These are phyloP conservation scores for Lactarius tabidus DNA, from an alignment of 768 basidiomycete species.

Conservation along the genomic window DNA sequence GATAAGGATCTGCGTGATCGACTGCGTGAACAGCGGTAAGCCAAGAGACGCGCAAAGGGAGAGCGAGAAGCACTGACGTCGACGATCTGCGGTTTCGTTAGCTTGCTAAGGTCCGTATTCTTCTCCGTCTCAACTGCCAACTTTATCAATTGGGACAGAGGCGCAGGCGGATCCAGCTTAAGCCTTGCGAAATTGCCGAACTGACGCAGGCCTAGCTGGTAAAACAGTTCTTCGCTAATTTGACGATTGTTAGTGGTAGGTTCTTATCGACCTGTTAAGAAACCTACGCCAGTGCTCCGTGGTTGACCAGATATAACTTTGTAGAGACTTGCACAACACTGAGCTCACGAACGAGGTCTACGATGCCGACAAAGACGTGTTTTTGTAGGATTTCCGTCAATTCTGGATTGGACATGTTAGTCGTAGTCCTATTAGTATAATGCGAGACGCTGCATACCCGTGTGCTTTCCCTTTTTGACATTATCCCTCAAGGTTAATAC, in stretches of 20 bases:
- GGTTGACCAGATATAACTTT: slow-evolving; percentile 86
- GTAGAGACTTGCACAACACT: slow-evolving; percentile 86
- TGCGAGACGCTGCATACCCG: slow-evolving; percentile 42
- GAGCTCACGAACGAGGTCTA: slow-evolving; percentile 67
- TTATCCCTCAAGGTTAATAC: slow-evolving; percentile 60
- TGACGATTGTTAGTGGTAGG: neutral
- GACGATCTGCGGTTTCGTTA: slow-evolving; percentile 60
- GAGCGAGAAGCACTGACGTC: slow-evolving; percentile 47
- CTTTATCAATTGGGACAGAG: slow-evolving; percentile 61
- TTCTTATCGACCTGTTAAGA: neutral
- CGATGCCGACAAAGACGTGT: slow-evolving; percentile 90
- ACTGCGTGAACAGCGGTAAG: slow-evolving; percentile 37
- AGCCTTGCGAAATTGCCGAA: slow-evolving; percentile 79
- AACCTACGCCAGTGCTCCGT: slow-evolving; percentile 76
- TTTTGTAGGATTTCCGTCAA: slow-evolving; percentile 79
- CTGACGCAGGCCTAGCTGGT: slow-evolving; percentile 87
- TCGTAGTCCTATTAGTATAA: neutral
- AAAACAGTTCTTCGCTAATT: slow-evolving; percentile 86
- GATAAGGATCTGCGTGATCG: slow-evolving; percentile 58
- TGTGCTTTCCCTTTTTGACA: slow-evolving; percentile 58
- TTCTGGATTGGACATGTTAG: slow-evolving; percentile 42
- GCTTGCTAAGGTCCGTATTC: slow-evolving; percentile 43
- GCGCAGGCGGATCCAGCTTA: slow-evolving; percentile 78
- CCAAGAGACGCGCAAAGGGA: neutral
- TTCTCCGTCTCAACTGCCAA: slow-evolving; percentile 77